A percentile compares a stretch with the other conserved stretches of the same genome.
Evolutionary conservation across 345 rosid species (phyloP).

Genomic region (Salix koriyanagi): DNA sequence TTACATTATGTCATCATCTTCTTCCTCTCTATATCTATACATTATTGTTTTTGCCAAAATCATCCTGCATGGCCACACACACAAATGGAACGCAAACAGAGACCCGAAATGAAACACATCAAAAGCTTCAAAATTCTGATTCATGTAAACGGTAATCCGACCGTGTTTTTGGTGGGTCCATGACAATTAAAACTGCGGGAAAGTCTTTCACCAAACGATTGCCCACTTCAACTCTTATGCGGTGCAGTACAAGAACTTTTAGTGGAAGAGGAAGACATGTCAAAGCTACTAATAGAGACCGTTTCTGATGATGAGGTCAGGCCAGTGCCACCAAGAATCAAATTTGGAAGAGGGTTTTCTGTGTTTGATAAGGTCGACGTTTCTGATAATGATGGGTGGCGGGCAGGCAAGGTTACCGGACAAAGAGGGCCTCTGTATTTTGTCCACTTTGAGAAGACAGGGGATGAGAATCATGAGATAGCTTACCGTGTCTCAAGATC

Average conservation of each 20-base stretch:
- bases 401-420: slow-evolving; percentile 29
- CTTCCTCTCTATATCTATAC: no score
- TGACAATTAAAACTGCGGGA: no score
- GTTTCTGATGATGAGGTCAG: slow-evolving; percentile 25
- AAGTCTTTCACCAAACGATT: no score
- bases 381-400: slow-evolving; percentile 34
- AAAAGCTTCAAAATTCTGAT: no score
- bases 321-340: slow-evolving; percentile 22
- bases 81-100: no score
- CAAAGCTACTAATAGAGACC: slow-evolving; percentile 22
- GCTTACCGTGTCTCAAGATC: slow-evolving; percentile 15
- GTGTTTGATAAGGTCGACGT: slow-evolving; percentile 22
- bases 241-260: slow-evolving; percentile 28
- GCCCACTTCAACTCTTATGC: background rate
- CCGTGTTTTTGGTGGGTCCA: no score
- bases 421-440: background rate
- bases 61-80: no score
- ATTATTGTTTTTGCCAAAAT: no score
- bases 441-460: slow-evolving; percentile 22
- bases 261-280: slow-evolving; percentile 19
- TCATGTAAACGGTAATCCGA: no score
- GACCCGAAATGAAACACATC: no score
- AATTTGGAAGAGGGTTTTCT: background rate
- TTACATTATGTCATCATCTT: no score
- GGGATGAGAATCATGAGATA: slow-evolving; percentile 3